These are phyloP conservation scores for Eucalyptus victrix DNA, from an alignment of 345 rosid species.

Conservation along the genomic window DNA sequence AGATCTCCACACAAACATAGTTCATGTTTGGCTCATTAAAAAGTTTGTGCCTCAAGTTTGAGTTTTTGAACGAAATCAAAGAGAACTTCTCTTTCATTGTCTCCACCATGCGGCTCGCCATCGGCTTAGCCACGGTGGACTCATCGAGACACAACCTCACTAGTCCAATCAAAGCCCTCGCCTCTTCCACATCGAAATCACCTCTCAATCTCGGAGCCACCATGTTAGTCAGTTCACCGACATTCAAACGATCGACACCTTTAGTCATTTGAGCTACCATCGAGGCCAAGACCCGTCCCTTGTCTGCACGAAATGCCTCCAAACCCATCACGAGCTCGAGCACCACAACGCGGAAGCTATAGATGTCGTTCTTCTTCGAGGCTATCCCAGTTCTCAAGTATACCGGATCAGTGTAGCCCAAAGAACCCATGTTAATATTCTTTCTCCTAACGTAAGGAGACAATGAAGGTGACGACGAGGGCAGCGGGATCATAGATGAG, in stretches of 20 bases:
- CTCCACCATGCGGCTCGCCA: not conserved
- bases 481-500: constrained; percentile 33
- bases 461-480: not conserved
- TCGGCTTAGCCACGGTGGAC: constrained; percentile 6
- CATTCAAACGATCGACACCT: not conserved
- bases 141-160: constrained; percentile 5
- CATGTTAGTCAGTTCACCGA: not conserved
- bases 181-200: constrained; percentile 16
- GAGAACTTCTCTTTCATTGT: not conserved
- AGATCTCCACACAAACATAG: not conserved
- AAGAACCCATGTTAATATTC: constrained; percentile 61
- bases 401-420: constrained; percentile 70
- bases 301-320: constrained; percentile 25
- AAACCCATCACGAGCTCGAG: constrained; percentile 65
- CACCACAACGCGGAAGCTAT: constrained; percentile 54
- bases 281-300: constrained; percentile 3
- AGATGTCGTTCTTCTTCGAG: constrained; percentile 71
- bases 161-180: not conserved
- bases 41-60: not conserved
- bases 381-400: constrained; percentile 68
- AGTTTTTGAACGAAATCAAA: not conserved
- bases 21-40: not conserved
- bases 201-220: constrained; percentile 16
- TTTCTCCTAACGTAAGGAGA: not conserved
- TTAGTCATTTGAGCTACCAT: not conserved